Conservation (phyloP, 768 basidiomycete genomes). For the Floccularia luteovirens region DNA sequence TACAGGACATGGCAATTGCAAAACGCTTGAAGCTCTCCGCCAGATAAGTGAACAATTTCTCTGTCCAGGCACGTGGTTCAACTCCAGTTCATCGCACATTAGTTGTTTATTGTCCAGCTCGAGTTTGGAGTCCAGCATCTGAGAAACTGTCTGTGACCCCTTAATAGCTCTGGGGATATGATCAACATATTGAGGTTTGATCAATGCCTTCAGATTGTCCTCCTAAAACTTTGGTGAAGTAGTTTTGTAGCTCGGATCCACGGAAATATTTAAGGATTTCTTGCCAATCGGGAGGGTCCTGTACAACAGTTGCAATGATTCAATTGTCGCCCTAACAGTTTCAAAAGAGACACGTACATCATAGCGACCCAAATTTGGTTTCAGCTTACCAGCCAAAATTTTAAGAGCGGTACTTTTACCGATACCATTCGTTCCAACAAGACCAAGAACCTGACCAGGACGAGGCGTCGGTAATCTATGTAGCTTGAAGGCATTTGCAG, state of each 20-base stretch:
- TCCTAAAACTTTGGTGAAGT: slow-evolving; percentile 99
- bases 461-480: slow-evolving; percentile 96
- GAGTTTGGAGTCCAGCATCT: slow-evolving; percentile 90
- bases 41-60: slow-evolving; percentile 80
- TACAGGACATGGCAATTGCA: slow-evolving; percentile 95
- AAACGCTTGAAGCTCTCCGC: slow-evolving; percentile 98
- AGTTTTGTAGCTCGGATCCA: slow-evolving; percentile 97
- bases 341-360: slow-evolving; percentile 58
- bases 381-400: slow-evolving; percentile 93
- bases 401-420: slow-evolving; percentile 98
- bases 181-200: slow-evolving; percentile 99
- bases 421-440: slow-evolving; percentile 99
- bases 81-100: slow-evolving; percentile 81
- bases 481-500: slow-evolving; percentile 98
- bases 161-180: slow-evolving; percentile 97
- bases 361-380: slow-evolving; percentile 95
- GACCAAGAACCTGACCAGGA: slow-evolving; percentile 96
- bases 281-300: slow-evolving; percentile 99
- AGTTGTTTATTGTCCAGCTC: slow-evolving; percentile 85
- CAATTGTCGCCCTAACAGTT: no score
- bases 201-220: slow-evolving; percentile 96
- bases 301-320: slow-evolving; percentile 3
- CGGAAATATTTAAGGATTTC: slow-evolving; percentile 98
- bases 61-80: slow-evolving; percentile 82
- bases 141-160: slow-evolving; percentile 72